These are phyloP conservation scores for Rhizoclosmatium sp. DNA, from an alignment of 192 early-diverging fungal genomes.

Conservation along the genomic window DNA sequence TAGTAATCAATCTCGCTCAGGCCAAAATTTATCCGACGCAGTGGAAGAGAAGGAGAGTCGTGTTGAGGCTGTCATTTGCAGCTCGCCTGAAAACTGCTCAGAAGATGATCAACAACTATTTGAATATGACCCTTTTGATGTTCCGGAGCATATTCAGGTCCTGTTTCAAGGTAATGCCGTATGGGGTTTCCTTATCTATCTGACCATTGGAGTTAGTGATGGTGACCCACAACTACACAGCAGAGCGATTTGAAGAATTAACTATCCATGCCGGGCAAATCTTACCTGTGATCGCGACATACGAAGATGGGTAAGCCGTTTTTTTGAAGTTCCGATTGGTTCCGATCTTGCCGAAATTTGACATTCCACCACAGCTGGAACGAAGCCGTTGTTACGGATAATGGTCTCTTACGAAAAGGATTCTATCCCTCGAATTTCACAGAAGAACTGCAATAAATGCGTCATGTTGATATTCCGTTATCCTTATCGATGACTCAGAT, in stretches of 20 bases:
- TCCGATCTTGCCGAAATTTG: too few species aligned
- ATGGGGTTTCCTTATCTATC: neutral
- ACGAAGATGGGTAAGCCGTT: constrained; percentile 56
- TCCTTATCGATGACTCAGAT: neutral
- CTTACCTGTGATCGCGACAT: constrained; percentile 54
- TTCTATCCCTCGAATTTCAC: too few species aligned
- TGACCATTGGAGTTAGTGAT: constrained; percentile 41
- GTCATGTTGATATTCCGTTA: neutral
- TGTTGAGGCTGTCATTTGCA: neutral
- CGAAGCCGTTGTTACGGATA: too few species aligned
- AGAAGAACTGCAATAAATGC: too few species aligned
- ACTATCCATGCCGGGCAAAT: constrained; percentile 53
- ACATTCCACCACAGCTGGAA: too few species aligned
- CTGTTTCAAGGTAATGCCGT: constrained; percentile 44
- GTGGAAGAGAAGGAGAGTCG: neutral
- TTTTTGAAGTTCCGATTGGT: too few species aligned
- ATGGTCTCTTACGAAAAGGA: too few species aligned
- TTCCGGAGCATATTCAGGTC: constrained; percentile 46
- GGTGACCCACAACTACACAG: constrained; percentile 54
- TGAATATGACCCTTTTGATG: constrained; percentile 58
- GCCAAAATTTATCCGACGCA: neutral
- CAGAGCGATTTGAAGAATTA: constrained; percentile 58
- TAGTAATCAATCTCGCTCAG: neutral
- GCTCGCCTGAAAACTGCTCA: neutral
- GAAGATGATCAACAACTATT: constrained; percentile 30